Conservation (phyloP, 1,139 yeast species). For the Yamadazyma spencermartinsiae region DNA sequence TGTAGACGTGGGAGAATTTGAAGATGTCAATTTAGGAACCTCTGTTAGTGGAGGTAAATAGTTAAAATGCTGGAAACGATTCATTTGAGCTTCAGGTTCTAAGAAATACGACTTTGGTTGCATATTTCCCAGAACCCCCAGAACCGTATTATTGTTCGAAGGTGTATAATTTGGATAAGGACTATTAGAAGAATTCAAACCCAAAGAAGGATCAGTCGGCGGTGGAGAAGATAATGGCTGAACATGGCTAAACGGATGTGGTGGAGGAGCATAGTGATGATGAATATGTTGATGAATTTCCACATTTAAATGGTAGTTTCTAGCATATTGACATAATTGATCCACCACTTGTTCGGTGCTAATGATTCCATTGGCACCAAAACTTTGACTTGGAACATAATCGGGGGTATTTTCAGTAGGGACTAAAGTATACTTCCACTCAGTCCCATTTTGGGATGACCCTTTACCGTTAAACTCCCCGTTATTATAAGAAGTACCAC, state of each 20-base stretch:
- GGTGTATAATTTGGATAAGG: background rate
- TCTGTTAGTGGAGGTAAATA: slow-evolving; percentile 70
- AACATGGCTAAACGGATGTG: slow-evolving; percentile 24
- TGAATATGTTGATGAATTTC: slow-evolving; percentile 86
- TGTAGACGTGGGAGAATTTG: slow-evolving; percentile 34
- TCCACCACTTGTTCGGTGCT: slow-evolving; percentile 54
- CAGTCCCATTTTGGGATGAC: slow-evolving; percentile 15
- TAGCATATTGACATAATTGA: slow-evolving; percentile 61
- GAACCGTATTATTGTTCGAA: slow-evolving; percentile 54
- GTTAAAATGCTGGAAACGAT: slow-evolving; percentile 69
- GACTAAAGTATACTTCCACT: slow-evolving; percentile 36
- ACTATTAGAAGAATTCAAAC: slow-evolving; percentile 72
- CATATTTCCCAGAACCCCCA: background rate
- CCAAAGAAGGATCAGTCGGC: slow-evolving; percentile 1
- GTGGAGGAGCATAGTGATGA: slow-evolving; percentile 56
- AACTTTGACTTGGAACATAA: slow-evolving; percentile 21
- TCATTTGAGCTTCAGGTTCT: slow-evolving; percentile 60
- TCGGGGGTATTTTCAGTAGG: slow-evolving; percentile 14
- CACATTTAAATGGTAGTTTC: slow-evolving; percentile 56
- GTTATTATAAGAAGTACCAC: background rate
- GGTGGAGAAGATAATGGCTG: slow-evolving; percentile 11
- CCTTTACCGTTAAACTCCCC: background rate
- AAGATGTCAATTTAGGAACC: slow-evolving; percentile 67
- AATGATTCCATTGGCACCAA: slow-evolving; percentile 48
- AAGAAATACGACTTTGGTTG: slow-evolving; percentile 19